Conservation (phyloP, 768 basidiomycete species). For the Lactarius deliciosus region DNA sequence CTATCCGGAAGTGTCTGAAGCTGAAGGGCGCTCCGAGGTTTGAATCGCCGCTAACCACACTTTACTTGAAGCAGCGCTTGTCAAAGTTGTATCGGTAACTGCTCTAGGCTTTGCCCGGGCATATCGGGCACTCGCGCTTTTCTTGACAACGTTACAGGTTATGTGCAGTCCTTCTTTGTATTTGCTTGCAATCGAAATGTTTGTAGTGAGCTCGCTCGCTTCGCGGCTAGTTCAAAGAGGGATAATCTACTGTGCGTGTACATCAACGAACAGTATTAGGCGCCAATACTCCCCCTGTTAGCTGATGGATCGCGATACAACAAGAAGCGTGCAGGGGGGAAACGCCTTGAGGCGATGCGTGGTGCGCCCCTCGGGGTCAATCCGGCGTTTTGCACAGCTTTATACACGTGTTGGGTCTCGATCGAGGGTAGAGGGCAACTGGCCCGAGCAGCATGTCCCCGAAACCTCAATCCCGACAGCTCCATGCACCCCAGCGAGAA, state of each 20-base stretch:
- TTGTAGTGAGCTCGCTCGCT: slow-evolving; percentile 6
- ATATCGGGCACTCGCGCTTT: slow-evolving; percentile 10
- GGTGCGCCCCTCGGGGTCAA: slow-evolving; percentile 25
- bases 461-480: slow-evolving; percentile 12
- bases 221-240: slow-evolving; percentile 25
- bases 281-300: slow-evolving; percentile 14
- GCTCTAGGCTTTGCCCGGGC: background rate
- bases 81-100: slow-evolving; percentile 7
- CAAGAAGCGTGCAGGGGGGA: slow-evolving; percentile 12
- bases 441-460: slow-evolving; percentile 17
- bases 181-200: slow-evolving; percentile 22
- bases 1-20: slow-evolving; percentile 9
- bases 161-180: slow-evolving; percentile 20
- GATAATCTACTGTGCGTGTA: slow-evolving; percentile 13
- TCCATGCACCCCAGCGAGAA: background rate
- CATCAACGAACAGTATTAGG: slow-evolving; percentile 5
- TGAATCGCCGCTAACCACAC: slow-evolving; percentile 9
- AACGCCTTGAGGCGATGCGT: slow-evolving; percentile 18
- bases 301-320: slow-evolving; percentile 16
- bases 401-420: slow-evolving; percentile 20
- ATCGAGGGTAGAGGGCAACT: slow-evolving; percentile 23
- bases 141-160: slow-evolving; percentile 23
- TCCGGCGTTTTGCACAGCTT: slow-evolving; percentile 21
- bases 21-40: slow-evolving; percentile 13
- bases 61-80: slow-evolving; percentile 13